Conservation (phyloP, 2,329 filamentous ascomycete species). For the Claviceps cyperi region DNA sequence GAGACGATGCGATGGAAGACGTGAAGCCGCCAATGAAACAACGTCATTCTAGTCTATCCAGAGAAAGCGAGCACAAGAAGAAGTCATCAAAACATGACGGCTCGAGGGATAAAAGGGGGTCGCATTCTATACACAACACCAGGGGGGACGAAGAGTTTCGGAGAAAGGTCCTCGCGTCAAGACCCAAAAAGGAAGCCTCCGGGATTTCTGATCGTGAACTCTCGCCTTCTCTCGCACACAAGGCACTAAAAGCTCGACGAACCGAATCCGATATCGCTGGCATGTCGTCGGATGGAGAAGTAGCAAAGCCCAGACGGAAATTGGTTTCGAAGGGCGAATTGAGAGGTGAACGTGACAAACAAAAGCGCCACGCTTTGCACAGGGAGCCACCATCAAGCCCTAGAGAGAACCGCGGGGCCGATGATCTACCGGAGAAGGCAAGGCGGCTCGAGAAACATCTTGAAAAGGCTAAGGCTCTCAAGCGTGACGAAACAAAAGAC, state of each 20-base stretch:
- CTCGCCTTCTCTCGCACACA: conserved; percentile 33
- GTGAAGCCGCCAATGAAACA: conserved; percentile 26
- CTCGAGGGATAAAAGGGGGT: conserved; percentile 34
- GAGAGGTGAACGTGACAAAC: conserved; percentile 43
- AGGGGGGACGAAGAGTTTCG: conserved; percentile 33
- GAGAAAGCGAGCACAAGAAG: conserved; percentile 30
- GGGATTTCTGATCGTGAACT: conserved; percentile 38
- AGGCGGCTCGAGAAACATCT: conserved; percentile 40
- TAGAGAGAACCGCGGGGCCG: conserved; percentile 34
- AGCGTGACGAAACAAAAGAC: conserved; percentile 46
- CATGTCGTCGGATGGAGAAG: conserved; percentile 41
- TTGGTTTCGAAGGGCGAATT: conserved; percentile 49
- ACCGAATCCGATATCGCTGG: conserved; percentile 38
- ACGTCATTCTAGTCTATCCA: conserved; percentile 33
- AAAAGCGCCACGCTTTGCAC: conserved; percentile 30
- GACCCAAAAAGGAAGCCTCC: conserved; percentile 40
- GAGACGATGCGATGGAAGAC: conserved; percentile 32
- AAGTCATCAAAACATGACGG: conserved; percentile 27
- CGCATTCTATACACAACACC: conserved; percentile 24
- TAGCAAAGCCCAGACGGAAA: conserved; percentile 45
- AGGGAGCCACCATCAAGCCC: conserved; percentile 40
- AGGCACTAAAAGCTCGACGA: conserved; percentile 35
- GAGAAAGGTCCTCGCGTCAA: conserved; percentile 34
- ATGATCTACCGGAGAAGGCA: conserved; percentile 32
- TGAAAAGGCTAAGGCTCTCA: conserved; percentile 45